Evolutionary conservation across 768 basidiomycete species (phyloP), one percentile per base, ranked within the genome.

Genomic region (Boletus rubropictus): DNA sequence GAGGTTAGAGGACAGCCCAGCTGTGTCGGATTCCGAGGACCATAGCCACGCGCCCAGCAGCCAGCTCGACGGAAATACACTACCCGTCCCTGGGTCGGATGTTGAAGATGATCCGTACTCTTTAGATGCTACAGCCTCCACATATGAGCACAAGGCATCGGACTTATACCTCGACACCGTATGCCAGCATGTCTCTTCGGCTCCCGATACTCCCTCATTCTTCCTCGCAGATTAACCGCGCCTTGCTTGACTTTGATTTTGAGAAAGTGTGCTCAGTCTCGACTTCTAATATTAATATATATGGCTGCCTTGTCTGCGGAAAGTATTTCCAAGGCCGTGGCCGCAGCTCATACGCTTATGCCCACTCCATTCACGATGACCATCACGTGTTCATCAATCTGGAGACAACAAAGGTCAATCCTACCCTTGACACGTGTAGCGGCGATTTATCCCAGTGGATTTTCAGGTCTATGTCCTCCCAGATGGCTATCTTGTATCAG

Each of bases 271-370:
- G 96, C 75, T 97, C 95, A 8, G 90, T 98, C 42, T 96, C 91
- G 29, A 76, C 91, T 45, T 88, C 89, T 34, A 95, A 98, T 69
- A 93, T 96, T 76, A 96, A 99, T 69, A 88, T 87, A 53, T 99
- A 99, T 62, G 92, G 90, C 28, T 99, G 96, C 64, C 80, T 99
- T 44, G 94, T 98, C 14, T 94, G 91, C 64, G 96, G 96, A 46
- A 98, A 96, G 72, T 99, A 97, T 67, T 98, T 96, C 63, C 95
- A 98, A 75, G 96, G 96, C 21, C 76, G 96, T 59, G 95, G 96
- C 29, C 84, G 86, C 53, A 89, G 78, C 37, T 92, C 92, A 47
- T 93, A 92, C 63, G 96, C 96, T 20, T 99, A 96, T 68, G 81
- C 92, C 14, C 96, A 99, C 69, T 88, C 93, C 38, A 94, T 99